Percentiles rank a stretch among this genome's conserved stretches.
These are phyloP conservation scores for Waltiozyma sp. DNA, from an alignment of 1,139 yeast genomes.

Conservation along the genomic window DNA sequence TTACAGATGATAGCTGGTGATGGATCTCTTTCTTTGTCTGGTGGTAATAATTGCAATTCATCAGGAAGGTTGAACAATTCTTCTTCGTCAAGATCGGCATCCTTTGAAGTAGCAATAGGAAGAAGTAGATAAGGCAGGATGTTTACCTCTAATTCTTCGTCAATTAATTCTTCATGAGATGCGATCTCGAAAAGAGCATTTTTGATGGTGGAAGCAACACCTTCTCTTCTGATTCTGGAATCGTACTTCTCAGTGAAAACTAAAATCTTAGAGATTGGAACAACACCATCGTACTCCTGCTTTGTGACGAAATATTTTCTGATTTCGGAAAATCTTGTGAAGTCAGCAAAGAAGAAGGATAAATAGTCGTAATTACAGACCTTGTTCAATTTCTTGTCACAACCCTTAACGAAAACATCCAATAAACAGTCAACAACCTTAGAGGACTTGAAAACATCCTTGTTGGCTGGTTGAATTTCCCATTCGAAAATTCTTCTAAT, in stretches of 20 bases:
- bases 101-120: constrained; percentile 79
- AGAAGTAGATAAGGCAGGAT: constrained; percentile 70
- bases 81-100: constrained; percentile 56
- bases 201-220: constrained; percentile 87
- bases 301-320: constrained; percentile 64
- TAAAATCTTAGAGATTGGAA: constrained; percentile 69
- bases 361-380: constrained; percentile 74
- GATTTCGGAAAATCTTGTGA: constrained; percentile 65
- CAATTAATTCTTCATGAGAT: constrained; percentile 51
- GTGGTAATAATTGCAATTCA: constrained; percentile 70
- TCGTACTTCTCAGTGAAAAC: constrained; percentile 79
- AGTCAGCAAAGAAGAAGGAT: constrained; percentile 82
- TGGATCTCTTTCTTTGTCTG: constrained; percentile 72
- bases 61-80: constrained; percentile 86
- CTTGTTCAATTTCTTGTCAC: constrained; percentile 58
- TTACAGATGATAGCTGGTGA: constrained; percentile 50
- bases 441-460: constrained; percentile 39
- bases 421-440: constrained; percentile 70
- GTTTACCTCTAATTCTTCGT: constrained; percentile 44
- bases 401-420: constrained; percentile 86
- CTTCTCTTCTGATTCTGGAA: constrained; percentile 74
- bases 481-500: constrained; percentile 47
- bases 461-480: constrained; percentile 26
- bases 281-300: constrained; percentile 66
- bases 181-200: constrained; percentile 77